Evolutionary conservation across 805 yeast genomes (phyloP).

Genomic region (Teunomyces aglyptinius): DNA sequence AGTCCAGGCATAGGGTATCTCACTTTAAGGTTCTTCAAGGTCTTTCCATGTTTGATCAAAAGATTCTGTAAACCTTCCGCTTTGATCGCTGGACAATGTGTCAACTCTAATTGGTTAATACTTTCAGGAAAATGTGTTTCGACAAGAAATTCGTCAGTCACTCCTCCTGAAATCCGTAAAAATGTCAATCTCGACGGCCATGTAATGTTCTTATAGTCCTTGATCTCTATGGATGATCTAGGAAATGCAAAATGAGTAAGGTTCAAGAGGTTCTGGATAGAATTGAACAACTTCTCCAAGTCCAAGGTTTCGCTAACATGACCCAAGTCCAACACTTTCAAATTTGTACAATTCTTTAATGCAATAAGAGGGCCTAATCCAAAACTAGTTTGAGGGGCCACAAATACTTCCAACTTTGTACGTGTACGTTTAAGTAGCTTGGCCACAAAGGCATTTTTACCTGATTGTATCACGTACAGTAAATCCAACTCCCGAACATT

Average conservation of each 20-base stretch:
- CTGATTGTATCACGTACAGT: conserved; percentile 79
- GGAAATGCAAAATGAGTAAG: conserved; percentile 84
- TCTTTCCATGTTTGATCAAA: conserved; percentile 62
- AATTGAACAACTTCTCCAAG: conserved; percentile 70
- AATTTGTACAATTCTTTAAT: conserved; percentile 62
- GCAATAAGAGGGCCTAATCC: conserved; percentile 89
- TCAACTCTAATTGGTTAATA: conserved; percentile 68
- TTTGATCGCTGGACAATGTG: conserved; percentile 81
- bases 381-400: conserved; percentile 94
- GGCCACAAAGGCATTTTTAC: conserved; percentile 88
- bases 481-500: conserved; percentile 68
- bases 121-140: conserved; percentile 71
- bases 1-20: conserved; percentile 89
- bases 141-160: conserved; percentile 73
- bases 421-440: conserved; percentile 78
- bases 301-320: conserved; percentile 90
- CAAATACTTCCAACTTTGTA: conserved; percentile 58
- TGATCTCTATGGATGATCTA: conserved; percentile 75
- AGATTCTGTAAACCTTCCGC: conserved; percentile 64
- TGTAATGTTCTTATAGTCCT: conserved; percentile 45
- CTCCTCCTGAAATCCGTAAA: conserved; percentile 83
- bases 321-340: conserved; percentile 71
- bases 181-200: conserved; percentile 84
- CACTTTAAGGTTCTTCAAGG: conserved; percentile 60
- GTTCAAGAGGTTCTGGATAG: conserved; percentile 59